Evolutionary conservation across 2,329 filamentous ascomycete genomes (phyloP).

Genomic region (Curvularia lunata): DNA sequence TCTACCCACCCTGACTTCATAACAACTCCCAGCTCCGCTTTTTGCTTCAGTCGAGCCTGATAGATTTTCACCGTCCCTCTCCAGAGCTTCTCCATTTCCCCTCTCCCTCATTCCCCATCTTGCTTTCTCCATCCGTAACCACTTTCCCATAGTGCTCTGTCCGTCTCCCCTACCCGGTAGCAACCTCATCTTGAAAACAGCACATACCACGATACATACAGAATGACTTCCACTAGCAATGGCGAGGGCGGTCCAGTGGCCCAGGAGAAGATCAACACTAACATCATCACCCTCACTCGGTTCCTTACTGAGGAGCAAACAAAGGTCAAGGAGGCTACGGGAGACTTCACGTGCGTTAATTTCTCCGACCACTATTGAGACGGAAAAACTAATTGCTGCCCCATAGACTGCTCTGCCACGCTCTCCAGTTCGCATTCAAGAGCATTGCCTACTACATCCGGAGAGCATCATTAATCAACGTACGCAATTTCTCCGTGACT

Average conservation of each 20-base stretch:
- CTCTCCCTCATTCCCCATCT: constrained; percentile 10
- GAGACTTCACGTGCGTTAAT: constrained; percentile 88
- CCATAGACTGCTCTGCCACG: constrained; percentile 86
- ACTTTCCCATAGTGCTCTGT: constrained; percentile 1
- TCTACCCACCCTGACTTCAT: constrained; percentile 48
- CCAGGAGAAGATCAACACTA: constrained; percentile 85
- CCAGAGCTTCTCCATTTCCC: constrained; percentile 13
- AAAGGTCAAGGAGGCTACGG: constrained; percentile 92
- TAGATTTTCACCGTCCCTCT: constrained; percentile 16
- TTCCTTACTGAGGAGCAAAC: constrained; percentile 95
- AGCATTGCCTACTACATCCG: constrained; percentile 99
- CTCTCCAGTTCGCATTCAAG: constrained; percentile 99
- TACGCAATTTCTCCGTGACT: constrained; percentile 27
- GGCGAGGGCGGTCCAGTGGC: constrained; percentile 60
- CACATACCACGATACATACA: not conserved
- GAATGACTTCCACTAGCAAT: constrained; percentile 53
- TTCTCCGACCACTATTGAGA: not conserved
- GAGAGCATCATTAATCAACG: constrained; percentile 89
- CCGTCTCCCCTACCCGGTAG: not conserved
- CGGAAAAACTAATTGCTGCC: not conserved
- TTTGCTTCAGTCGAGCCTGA: constrained; percentile 17
- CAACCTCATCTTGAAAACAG: not conserved
- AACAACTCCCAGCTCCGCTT: constrained; percentile 29
- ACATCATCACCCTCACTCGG: constrained; percentile 93
- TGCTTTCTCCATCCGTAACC: constrained; percentile 3